Base-by-base conservation (phyloP, 345 rosid species). In the Aquilaria malaccensis region DNA sequence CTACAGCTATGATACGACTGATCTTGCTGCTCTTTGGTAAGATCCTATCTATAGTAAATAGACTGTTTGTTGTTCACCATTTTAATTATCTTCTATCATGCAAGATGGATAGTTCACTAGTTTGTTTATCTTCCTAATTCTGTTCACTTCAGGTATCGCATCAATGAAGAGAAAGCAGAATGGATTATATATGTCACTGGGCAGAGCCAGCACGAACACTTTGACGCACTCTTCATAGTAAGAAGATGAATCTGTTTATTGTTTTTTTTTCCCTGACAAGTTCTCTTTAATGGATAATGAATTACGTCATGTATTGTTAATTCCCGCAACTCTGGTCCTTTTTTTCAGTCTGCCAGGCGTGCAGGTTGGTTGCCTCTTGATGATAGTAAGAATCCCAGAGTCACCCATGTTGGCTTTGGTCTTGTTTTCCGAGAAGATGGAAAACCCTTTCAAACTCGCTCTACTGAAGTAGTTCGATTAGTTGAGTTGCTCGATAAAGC, bases 401-500 rank as follows among this genome's bases (percentile, higher is more conserved):
- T 72, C 68, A 84, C 65, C 73, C 99, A 94, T 77, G 97, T 94
- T 63, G 88, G 92, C 50, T 90, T 94, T 81, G 97, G 99, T 59
- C 91, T 90, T 71, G 99, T 94, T 73, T 81, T 80, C 60, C 97
- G 99, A 68, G 97, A 88, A 22, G 99, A 94, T 75, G 85, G 87
- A 30, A 94, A 94, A 72, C 88, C 92, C 22, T 90, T 94, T 75
- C 81, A 95, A 70, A 90, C 97, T 66, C 90, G 97, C 22, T 49
- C 68, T 62, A 57, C 91, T 56, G 99, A 94, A 67, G 99, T 94
- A 56, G 97, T 94, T 62, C 86, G 93, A 52, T 79, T 94, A 30
- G 96, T 81, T 72, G 99, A 94, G 83, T 81, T 94, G 71, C 91
- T 88, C 47, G 97, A 88, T 77, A 96, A 94, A 78, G 97, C 99